Base-by-base conservation (phyloP, 306 rosid genomes). In the Benincasa hispida region DNA sequence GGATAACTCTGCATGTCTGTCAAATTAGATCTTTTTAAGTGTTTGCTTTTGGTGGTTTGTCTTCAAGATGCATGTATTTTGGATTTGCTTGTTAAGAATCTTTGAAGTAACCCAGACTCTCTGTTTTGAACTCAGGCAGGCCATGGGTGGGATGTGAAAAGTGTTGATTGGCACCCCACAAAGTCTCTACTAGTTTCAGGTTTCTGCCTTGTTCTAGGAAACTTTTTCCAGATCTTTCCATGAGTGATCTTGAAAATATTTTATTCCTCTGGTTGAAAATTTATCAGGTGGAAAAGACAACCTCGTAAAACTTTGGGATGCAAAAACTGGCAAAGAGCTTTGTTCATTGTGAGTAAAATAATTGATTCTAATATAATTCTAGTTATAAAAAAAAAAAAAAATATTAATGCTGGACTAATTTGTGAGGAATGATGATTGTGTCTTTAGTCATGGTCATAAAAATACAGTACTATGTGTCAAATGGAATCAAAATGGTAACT, bases 131-230 rank as follows among this genome's bases (percentile, higher is more conserved):
- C 92, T 88, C 95, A 92, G 98, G 93, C 98, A 92, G 98, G 98
- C 98, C 98, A 92, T 85, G 98, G 99, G 84, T 94, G 99, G 99
- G 99, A 94, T 86, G 99, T 94, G 88, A 94, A 94, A 91, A 90
- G 97, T 84, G 97, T 94, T 89, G 99, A 94, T 79, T 94, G 99
- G 97, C 99, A 94, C 84, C 99, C 99, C 41, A 86, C 97, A 59
- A 94, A 94, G 63, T 92, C 99, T 80, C 88, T 94, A 39, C 86
- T 94, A 73, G 99, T 86, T 82, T 94, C 99, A 87, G 99, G 97
- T 90, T 72, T 69, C 79, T 79, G 69, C 75, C 79, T 63, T 69
- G 81, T 60, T 51, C 51, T 79, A 61, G 25, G 41, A 51, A 76
- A 72, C 42, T 77, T 79, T 79, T 72, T 80, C 55, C 32, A 78